Evolutionary conservation across 129 eudicot genomes (phyloP).

Genomic region (Dittrichia graveolens): DNA sequence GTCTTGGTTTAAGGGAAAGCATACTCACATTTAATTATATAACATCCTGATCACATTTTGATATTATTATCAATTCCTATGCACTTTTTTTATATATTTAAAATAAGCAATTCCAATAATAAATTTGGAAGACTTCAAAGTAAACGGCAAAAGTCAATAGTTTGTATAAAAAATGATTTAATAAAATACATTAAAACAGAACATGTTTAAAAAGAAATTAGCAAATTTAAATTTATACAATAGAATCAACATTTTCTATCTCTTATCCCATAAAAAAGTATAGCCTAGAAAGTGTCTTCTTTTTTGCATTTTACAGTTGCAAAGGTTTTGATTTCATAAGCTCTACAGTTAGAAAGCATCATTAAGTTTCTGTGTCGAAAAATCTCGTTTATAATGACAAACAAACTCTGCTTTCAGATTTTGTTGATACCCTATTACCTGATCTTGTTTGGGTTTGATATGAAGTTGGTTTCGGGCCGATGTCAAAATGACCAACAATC

Average conservation of each 20-base stretch:
- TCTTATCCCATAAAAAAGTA: too few relatives aligned
- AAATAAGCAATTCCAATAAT: too few relatives aligned
- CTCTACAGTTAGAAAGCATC: not conserved
- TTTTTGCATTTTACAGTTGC: not conserved
- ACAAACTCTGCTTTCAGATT: conserved; percentile 21
- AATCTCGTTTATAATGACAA: conserved; percentile 34
- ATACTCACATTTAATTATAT: too few relatives aligned
- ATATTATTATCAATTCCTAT: too few relatives aligned
- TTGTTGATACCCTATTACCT: conserved; percentile 33
- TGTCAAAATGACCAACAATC: conserved; percentile 44
- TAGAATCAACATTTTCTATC: not conserved
- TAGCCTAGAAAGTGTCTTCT: conserved; percentile 5
- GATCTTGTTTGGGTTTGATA: not conserved
- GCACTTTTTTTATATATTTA: too few relatives aligned
- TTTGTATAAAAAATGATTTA: too few relatives aligned
- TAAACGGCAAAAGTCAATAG: too few relatives aligned
- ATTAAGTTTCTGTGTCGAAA: not conserved
- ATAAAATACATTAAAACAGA: too few relatives aligned
- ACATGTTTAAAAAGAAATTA: not conserved
- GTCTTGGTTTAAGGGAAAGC: too few relatives aligned
- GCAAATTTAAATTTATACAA: not conserved
- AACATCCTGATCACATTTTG: too few relatives aligned
- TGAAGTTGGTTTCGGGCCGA: conserved; percentile 31
- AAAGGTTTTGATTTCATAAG: not conserved
- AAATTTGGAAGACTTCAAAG: too few relatives aligned